Conservation (phyloP, 305 asterid species). For the Andrographis paniculata region DNA sequence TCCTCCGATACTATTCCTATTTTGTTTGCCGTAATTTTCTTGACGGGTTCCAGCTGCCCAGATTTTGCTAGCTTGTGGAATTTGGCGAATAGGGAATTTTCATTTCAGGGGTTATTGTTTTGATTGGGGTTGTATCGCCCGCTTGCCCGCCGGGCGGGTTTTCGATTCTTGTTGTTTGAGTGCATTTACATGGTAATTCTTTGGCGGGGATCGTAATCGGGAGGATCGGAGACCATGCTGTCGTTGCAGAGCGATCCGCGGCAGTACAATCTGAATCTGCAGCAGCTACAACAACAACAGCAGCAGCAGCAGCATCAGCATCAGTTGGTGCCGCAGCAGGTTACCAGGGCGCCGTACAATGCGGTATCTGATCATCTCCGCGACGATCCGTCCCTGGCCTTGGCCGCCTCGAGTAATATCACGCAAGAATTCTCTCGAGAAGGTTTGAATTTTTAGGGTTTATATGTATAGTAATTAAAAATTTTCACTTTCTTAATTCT, state of each 20-base stretch:
- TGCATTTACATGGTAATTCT: constrained; percentile 7
- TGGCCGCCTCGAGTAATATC: constrained; percentile 23
- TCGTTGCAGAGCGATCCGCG: constrained; percentile 88
- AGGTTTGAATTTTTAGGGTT: constrained; percentile 30
- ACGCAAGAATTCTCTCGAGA: constrained; percentile 40
- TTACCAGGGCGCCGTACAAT: constrained; percentile 48
- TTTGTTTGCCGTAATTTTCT: not conserved
- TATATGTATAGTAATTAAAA: too few relatives aligned
- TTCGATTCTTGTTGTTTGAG: not conserved
- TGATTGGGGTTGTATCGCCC: not conserved
- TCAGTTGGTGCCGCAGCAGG: constrained; percentile 24
- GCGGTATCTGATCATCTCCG: constrained; percentile 35
- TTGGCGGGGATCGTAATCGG: constrained; percentile 24
- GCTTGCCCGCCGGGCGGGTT: constrained; percentile 2
- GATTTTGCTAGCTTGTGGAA: too few relatives aligned
- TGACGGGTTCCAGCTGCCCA: too few relatives aligned
- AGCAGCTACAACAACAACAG: constrained; percentile 46
- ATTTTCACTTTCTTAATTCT: too few relatives aligned
- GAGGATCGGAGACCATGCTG: constrained; percentile 50
- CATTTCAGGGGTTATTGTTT: too few relatives aligned
- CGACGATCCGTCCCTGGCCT: constrained; percentile 34
- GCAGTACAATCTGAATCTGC: constrained; percentile 49
- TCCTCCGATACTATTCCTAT: constrained; percentile 2
- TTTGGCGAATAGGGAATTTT: too few relatives aligned
- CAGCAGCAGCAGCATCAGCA: too few relatives aligned